Evolutionary conservation across 441 rosid genomes (phyloP), one percentile per base, ranked within the genome.

Genomic region (Hypseocharis bilobata): DNA sequence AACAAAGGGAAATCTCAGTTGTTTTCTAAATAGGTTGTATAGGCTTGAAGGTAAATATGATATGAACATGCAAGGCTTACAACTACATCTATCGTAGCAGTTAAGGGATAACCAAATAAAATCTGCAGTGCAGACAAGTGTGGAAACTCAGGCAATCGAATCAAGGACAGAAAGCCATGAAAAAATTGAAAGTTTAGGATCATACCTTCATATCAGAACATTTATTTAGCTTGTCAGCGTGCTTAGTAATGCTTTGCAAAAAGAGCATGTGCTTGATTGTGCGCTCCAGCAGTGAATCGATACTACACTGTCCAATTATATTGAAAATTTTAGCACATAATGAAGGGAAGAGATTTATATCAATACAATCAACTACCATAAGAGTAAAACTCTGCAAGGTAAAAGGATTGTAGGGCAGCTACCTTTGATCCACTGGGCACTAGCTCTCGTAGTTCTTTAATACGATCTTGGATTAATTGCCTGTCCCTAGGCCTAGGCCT

Each of bases 361-460:
- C 56, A 59, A 55, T 3, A 19, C 42, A 52, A 73, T 74, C 57
- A 67, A 59, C 57, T 27, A 70, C 49, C 36, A 73, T 17, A 62
- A 60, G 6, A 64, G 20, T 44, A 51, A 66, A 51, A 72, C 57
- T 69, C 63, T 11, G 68, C 6, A 14, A 7, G 28, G 4, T n/a
- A 38, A 60, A 42, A 56, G 57, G 69, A 72, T 56, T 10, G 59
- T 62, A 73, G 61, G 70, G 66, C 67, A 80, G 68, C 74, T 85
- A 92, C 98, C 98, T 92, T 92, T 25, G 96, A 83, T 65, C 97
- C 97, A 73, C 80, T 87, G 8, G 98, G 98, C 42, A 92, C 97
- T 69, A 92, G 87, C 71, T 88, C 98, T 69, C 97, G 77, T 72
- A 92, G 84, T 83, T 92, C 97, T 83, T 92, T 92, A 58, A 92